Conservation (phyloP, 2,329 filamentous ascomycete species). For the Trichoderma sp. region DNA sequence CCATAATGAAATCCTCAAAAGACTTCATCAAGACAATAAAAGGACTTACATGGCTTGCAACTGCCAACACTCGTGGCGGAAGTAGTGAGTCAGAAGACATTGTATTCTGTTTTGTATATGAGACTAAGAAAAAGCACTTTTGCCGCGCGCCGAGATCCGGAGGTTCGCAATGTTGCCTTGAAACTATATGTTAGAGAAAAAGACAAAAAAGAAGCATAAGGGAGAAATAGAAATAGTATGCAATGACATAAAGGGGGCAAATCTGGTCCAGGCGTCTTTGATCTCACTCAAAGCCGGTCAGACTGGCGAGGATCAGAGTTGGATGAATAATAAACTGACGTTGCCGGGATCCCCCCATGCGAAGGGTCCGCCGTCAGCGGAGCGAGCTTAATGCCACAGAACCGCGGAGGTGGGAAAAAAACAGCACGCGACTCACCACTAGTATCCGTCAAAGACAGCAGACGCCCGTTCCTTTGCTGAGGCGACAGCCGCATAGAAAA, state of each 20-base stretch:
- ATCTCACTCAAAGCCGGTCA: neutral
- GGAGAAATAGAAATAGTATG: neutral
- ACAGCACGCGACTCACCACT: neutral
- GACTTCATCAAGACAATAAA: too few relatives aligned
- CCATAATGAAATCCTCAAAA: neutral
- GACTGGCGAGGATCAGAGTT: neutral
- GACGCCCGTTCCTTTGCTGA: neutral
- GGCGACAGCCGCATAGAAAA: neutral
- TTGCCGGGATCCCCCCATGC: neutral
- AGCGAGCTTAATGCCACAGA: neutral
- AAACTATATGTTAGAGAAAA: neutral
- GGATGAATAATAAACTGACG: conserved; percentile 14
- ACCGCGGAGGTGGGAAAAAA: neutral
- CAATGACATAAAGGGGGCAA: neutral
- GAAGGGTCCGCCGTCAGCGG: conserved; percentile 5
- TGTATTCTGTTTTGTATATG: neutral
- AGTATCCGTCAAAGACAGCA: neutral
- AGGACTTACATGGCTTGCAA: conserved; percentile 96
- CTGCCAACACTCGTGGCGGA: conserved; percentile 71
- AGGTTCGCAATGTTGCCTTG: neutral
- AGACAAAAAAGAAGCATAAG: neutral
- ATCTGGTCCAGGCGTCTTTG: neutral
- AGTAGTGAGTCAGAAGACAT: conserved; percentile 37
- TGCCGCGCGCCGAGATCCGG: neutral
- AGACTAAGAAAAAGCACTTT: neutral